These are phyloP conservation scores for Forsythia viridissima DNA, from an alignment of 257 asterid species.

Conservation along the genomic window DNA sequence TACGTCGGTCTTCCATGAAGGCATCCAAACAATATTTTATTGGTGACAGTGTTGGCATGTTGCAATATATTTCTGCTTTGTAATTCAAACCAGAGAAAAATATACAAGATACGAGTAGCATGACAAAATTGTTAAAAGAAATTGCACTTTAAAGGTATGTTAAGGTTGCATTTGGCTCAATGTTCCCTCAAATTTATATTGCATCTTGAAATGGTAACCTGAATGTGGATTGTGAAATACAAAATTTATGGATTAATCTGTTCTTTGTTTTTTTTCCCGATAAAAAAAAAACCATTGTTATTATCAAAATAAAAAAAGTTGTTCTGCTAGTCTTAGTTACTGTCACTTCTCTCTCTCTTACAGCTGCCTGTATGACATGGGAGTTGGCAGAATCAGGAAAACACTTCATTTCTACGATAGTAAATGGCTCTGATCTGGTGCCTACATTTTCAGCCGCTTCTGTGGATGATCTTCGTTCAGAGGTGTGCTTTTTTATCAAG, in stretches of 20 bases:
- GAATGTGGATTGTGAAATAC: not conserved
- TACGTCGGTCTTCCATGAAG: not conserved
- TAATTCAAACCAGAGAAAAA: not conserved
- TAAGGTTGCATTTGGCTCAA: not conserved
- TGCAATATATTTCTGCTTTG: not conserved
- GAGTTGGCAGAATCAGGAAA: conserved; percentile 87
- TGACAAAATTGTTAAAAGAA: not conserved
- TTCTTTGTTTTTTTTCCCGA: not conserved
- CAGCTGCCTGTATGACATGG: conserved; percentile 92
- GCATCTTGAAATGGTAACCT: not conserved
- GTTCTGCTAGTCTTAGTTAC: not conserved
- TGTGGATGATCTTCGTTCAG: conserved; percentile 76
- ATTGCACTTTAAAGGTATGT: not conserved
- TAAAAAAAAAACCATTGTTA: too few species aligned
- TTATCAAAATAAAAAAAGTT: not conserved
- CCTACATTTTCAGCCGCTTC: conserved; percentile 85
- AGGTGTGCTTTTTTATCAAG: conserved; percentile 44
- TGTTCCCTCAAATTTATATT: not conserved
- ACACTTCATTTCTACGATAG: conserved; percentile 67
- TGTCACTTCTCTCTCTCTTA: not conserved
- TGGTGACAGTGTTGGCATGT: not conserved
- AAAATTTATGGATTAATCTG: not conserved
- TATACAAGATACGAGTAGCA: not conserved
- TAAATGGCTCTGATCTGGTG: conserved; percentile 85
- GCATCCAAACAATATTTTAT: not conserved